Conservation (phyloP, 2,329 filamentous ascomycete genomes). For the Paracorniculantispora psalliotae region DNA sequence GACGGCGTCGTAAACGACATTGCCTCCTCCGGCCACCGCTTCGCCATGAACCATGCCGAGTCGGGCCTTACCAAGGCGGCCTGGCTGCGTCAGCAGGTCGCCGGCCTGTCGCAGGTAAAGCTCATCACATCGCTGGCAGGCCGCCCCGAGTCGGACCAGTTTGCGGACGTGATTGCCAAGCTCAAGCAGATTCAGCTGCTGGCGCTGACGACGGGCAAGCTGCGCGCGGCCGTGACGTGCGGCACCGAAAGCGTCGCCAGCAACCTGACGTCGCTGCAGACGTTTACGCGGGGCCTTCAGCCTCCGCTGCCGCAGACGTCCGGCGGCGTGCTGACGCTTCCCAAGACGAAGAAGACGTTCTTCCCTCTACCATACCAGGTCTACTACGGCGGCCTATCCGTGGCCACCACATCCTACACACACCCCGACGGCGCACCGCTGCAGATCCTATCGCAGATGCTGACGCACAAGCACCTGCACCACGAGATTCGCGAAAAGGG, state of each 20-base stretch:
- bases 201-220: slow-evolving; percentile 61
- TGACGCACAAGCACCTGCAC: slow-evolving; percentile 95
- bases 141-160: slow-evolving; percentile 61
- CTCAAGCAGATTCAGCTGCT: slow-evolving; percentile 80
- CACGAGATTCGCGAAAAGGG: slow-evolving; percentile 98
- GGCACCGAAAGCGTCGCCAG: slow-evolving; percentile 63
- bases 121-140: slow-evolving; percentile 74
- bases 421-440: slow-evolving; percentile 71
- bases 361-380: slow-evolving; percentile 96
- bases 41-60: slow-evolving; percentile 78
- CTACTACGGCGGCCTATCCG: slow-evolving; percentile 80
- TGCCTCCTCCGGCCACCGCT: slow-evolving; percentile 83
- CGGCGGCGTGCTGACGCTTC: slow-evolving; percentile 30
- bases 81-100: slow-evolving; percentile 75
- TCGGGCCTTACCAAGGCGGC: slow-evolving; percentile 69
- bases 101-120: slow-evolving; percentile 85
- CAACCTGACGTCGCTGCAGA: slow-evolving; percentile 67
- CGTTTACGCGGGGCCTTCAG: slow-evolving; percentile 54
- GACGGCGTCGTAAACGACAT: slow-evolving; percentile 90
- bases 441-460: slow-evolving; percentile 81
- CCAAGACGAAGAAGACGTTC: slow-evolving; percentile 66
- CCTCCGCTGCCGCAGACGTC: slow-evolving; percentile 35
- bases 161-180: slow-evolving; percentile 73
- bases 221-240: slow-evolving; percentile 83
- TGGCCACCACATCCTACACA: slow-evolving; percentile 80